phyloP scores from a whole-genome alignment of 768 basidiomycete species.

The Leccinum barrowsii region DNA sequence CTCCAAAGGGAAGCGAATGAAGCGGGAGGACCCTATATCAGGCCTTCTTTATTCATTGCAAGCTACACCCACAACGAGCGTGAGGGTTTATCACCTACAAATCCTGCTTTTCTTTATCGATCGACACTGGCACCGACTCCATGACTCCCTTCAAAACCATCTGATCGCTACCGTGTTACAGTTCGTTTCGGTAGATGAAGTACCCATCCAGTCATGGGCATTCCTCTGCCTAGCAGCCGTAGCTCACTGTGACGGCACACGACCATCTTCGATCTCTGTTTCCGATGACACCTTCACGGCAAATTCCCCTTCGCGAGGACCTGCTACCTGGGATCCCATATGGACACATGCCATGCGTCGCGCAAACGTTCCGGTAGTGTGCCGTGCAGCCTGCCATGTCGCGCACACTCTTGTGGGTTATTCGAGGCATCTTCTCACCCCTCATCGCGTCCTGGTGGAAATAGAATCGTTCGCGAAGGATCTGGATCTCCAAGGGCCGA shows the following conservation, averaged over 20 bases:
- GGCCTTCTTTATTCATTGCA: slow-evolving; percentile 52
- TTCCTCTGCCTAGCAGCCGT: slow-evolving; percentile 79
- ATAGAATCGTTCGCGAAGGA: slow-evolving; percentile 79
- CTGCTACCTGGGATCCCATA: slow-evolving; percentile 68
- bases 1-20: slow-evolving; percentile 47
- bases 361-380: slow-evolving; percentile 60
- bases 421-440: slow-evolving; percentile 43
- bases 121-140: slow-evolving; percentile 67
- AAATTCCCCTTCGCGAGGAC: slow-evolving; percentile 9
- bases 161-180: slow-evolving; percentile 55
- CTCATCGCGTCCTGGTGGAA: slow-evolving; percentile 61
- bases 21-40: slow-evolving; percentile 56
- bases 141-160: slow-evolving; percentile 52
- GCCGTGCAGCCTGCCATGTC: slow-evolving; percentile 76
- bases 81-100: slow-evolving; percentile 60
- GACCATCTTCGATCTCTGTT: slow-evolving; percentile 2
- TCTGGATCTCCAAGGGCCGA: slow-evolving; percentile 86
- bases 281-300: not conserved
- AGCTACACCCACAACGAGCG: slow-evolving; percentile 25
- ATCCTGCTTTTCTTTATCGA: slow-evolving; percentile 82
- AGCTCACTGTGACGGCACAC: slow-evolving; percentile 44
- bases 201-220: slow-evolving; percentile 74
- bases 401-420: slow-evolving; percentile 51
- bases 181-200: slow-evolving; percentile 62
- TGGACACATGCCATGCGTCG: slow-evolving; percentile 85